Conservation (phyloP, 106 monocot genomes). For the Dendrobium chrysotoxum region DNA sequence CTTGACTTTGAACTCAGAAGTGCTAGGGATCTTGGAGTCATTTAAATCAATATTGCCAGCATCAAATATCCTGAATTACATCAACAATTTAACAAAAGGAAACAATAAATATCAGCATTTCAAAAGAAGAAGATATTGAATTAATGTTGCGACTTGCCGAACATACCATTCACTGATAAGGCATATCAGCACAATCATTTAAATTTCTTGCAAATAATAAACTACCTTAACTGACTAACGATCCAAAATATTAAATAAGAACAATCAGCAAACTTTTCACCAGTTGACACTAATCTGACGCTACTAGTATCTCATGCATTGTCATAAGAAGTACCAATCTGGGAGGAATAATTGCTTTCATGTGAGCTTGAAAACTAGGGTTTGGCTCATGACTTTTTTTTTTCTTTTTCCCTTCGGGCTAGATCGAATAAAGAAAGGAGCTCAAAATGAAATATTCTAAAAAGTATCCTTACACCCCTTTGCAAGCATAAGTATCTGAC, state of each 20-base stretch:
- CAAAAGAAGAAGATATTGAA: background rate
- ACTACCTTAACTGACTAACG: background rate
- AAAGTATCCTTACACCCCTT: no score
- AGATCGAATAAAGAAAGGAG: no score
- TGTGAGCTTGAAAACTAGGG: no score
- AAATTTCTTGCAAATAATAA: background rate
- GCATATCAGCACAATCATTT: background rate
- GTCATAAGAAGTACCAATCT: no score
- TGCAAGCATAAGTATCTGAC: no score
- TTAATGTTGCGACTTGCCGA: background rate
- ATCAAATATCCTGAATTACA: conserved; percentile 73
- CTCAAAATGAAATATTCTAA: no score
- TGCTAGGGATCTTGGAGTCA: conserved; percentile 42
- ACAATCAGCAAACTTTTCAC: no score
- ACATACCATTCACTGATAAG: background rate
- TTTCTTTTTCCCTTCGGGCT: no score
- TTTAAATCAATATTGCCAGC: conserved; percentile 47
- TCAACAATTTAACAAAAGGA: background rate
- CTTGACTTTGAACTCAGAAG: conserved; percentile 63
- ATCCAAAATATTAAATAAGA: background rate
- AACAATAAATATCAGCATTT: background rate
- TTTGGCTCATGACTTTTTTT: no score
- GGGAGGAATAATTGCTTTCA: no score
- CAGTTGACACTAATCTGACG: no score
- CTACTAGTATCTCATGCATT: no score